phyloP scores from a whole-genome alignment of 1,284 basidiomycete species.

The Moesziomyces sp. region DNA sequence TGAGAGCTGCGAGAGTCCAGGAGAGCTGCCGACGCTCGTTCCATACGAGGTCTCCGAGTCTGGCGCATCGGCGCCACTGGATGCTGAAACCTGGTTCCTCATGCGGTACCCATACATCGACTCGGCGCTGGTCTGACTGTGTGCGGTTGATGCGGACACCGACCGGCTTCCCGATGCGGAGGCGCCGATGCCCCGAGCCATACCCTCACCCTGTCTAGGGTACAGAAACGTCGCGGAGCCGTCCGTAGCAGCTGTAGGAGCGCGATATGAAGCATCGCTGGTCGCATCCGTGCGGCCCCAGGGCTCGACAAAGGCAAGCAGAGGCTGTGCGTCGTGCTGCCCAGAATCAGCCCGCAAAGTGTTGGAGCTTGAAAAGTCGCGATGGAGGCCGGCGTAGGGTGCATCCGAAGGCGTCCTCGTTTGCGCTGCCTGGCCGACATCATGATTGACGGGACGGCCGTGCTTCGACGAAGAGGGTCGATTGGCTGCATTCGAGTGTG shows the following conservation, averaged over 20 bases:
- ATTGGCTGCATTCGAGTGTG: constrained; percentile 2
- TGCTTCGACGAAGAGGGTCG: neutral
- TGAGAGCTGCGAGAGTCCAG: constrained; percentile 13
- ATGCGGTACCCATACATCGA: constrained; percentile 29
- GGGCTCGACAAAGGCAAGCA: neutral
- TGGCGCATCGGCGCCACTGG: constrained; percentile 27
- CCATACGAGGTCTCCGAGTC: constrained; percentile 46
- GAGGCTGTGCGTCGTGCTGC: neutral
- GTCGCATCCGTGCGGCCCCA: neutral
- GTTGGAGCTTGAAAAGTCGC: constrained; percentile 43
- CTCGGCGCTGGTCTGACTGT: constrained; percentile 36
- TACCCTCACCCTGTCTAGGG: constrained; percentile 12
- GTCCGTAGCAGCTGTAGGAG: constrained; percentile 7
- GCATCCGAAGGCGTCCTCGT: neutral
- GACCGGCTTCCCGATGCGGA: constrained; percentile 25
- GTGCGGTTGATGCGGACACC: constrained; percentile 32
- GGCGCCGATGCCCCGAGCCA: constrained; percentile 14
- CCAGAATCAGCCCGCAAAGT: constrained; percentile 20
- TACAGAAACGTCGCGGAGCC: neutral
- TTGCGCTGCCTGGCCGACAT: neutral
- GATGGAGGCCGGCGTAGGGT: constrained; percentile 14
- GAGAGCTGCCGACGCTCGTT: constrained; percentile 41
- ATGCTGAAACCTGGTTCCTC: constrained; percentile 26
- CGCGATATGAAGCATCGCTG: neutral
- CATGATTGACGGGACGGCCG: neutral